Base-by-base conservation (phyloP, 495 filamentous ascomycete genomes). In the Hypoxylon fuscum region DNA sequence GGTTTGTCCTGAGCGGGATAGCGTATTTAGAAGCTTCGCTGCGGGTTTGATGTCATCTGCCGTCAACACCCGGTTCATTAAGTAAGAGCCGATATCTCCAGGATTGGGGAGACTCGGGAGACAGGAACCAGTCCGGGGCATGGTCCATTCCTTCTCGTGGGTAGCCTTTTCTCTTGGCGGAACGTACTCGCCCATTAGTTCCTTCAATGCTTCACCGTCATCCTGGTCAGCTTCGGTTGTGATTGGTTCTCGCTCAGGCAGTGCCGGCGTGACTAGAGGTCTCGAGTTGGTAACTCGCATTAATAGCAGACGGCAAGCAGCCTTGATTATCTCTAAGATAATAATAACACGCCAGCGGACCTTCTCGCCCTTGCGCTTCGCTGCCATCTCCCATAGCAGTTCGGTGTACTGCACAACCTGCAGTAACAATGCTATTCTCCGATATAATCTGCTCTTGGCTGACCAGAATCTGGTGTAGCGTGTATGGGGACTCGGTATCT, bases 41-140 rank as follows among this genome's bases (percentile, higher is more conserved):
- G 96, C 88, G 3, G 93, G 87, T 72, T 96, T 97, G 78, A 98
- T 93, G 72, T 98, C 95, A 75, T 98, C 96, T 14, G 96, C 90
- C 1, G 91, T 96, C 21, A 98, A 80, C 14, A 97, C 95, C 48
- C 94, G 92, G n/a, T 86, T 87, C 40, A 96, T 88, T 15, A 98
- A 83, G 72, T 95, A 97, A 31, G 83, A 87, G 21, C 89, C 89
- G 21, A 96, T 90, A 68, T 95, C 91, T 21, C 84, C 81, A 7
- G 88, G 85, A 46, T 87, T 86, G 1, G 95, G 95, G 18, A 98
- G 80, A 32, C 81, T 85, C 0, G 96, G 93, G 27, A 98, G 83
- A 6, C 84, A 87, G 43, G 96, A 78, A 6, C 92, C 91, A 0
- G 95, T 98, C 61, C 95, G 86, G 22, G 93, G 93, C 95, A 98